phyloP scores from a whole-genome alignment of 2,329 filamentous ascomycete species.

The Calonectria pseudoreteaudii region DNA sequence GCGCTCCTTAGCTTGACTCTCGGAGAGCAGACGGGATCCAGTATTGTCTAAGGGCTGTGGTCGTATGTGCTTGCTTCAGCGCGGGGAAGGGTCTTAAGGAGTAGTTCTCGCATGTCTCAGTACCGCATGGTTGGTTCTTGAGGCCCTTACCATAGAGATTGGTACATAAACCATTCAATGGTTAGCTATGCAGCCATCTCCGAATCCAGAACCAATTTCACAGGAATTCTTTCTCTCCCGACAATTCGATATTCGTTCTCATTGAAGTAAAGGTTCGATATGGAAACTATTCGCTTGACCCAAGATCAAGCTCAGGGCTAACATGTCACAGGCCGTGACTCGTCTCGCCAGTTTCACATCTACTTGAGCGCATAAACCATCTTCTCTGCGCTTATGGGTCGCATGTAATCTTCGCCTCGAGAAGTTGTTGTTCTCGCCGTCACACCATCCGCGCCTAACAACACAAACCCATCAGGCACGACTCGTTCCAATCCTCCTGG shows the following conservation, averaged over 20 bases:
- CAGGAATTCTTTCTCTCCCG: neutral
- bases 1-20: constrained; percentile 9
- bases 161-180: neutral
- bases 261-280: neutral
- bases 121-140: neutral
- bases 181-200: neutral
- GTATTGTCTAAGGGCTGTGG: constrained; percentile 8
- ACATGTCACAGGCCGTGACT: neutral
- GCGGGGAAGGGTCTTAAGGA: neutral
- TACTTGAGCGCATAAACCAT: constrained; percentile 43
- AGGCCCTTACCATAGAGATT: neutral
- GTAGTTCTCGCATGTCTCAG: no score
- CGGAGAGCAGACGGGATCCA: constrained; percentile 9
- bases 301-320: neutral
- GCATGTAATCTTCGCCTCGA: constrained; percentile 48
- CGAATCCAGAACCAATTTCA: neutral
- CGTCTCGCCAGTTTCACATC: neutral
- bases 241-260: neutral
- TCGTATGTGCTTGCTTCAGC: neutral
- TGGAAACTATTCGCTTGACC: neutral
- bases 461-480: constrained; percentile 41
- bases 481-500: constrained; percentile 45
- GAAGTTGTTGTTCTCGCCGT: constrained; percentile 29
- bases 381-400: constrained; percentile 55
- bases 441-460: constrained; percentile 42